Percentiles rank a stretch among this genome's conserved stretches.
Evolutionary conservation across 1,284 basidiomycete genomes (phyloP).

Genomic region (Ceratobasidium sp.): DNA sequence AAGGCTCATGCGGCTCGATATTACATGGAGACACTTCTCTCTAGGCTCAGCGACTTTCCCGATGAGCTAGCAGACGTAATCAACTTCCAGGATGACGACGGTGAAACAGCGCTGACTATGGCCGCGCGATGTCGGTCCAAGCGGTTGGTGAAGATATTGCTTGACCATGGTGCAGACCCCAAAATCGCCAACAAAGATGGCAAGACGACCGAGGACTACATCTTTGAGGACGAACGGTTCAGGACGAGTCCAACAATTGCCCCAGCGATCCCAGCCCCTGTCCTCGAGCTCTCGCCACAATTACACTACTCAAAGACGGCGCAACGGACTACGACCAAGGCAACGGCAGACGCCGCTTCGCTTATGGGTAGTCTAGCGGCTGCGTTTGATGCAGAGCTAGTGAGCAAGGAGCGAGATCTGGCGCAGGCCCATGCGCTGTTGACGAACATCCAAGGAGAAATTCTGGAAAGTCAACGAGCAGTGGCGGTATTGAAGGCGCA

Average conservation of each 20-base stretch:
- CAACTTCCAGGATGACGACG: constrained; percentile 99
- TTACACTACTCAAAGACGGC: constrained; percentile 89
- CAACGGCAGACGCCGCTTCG: constrained; percentile 82
- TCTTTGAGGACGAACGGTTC: constrained; percentile 97
- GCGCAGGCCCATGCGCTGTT: constrained; percentile 89
- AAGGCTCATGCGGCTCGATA: constrained; percentile 98
- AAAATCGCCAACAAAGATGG: constrained; percentile 96
- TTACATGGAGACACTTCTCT: constrained; percentile 97
- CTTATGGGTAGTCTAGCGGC: constrained; percentile 90
- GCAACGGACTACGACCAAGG: constrained; percentile 85
- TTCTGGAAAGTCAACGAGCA: constrained; percentile 83
- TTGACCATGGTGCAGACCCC: constrained; percentile 97
- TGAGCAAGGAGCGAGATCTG: constrained; percentile 91
- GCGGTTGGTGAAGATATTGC: constrained; percentile 93
- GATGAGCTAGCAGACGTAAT: constrained; percentile 97
- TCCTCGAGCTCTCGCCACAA: constrained; percentile 61
- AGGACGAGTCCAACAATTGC: constrained; percentile 51
- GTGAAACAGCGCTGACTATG: constrained; percentile 96
- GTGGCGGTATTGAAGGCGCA: constrained; percentile 75
- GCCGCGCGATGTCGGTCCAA: constrained; percentile 96
- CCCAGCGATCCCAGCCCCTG: constrained; percentile 3
- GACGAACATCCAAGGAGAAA: constrained; percentile 89
- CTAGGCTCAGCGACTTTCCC: constrained; percentile 91
- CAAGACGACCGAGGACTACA: constrained; percentile 98
- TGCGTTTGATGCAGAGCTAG: constrained; percentile 93